phyloP scores from a whole-genome alignment of 768 basidiomycete genomes.

The Lenzites betulinus region DNA sequence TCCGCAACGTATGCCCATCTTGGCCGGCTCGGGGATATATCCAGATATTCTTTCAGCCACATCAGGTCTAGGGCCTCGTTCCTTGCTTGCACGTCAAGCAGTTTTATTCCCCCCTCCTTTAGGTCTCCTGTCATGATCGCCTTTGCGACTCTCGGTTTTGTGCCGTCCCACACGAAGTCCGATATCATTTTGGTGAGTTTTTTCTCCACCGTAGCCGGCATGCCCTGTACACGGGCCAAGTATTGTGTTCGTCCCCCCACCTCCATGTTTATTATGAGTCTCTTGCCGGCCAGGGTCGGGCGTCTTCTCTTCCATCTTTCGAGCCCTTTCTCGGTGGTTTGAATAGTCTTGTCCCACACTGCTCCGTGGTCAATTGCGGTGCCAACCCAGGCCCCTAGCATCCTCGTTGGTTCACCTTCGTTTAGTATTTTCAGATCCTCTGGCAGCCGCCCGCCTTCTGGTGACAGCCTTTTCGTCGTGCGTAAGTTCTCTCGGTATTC shows the following conservation, averaged over 20 bases:
- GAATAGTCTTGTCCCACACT: neutral
- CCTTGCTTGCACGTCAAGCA: neutral
- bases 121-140: neutral
- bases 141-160: neutral
- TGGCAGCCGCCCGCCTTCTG: too few species aligned
- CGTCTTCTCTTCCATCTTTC: slow-evolving; percentile 2
- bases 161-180: neutral
- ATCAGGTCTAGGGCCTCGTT: slow-evolving; percentile 21
- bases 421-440: neutral
- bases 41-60: slow-evolving; percentile 16
- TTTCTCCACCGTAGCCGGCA: slow-evolving; percentile 16
- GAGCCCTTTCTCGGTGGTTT: neutral
- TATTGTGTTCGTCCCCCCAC: too few species aligned
- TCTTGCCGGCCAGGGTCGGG: neutral
- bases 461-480: neutral
- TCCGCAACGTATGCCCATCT: slow-evolving; percentile 19
- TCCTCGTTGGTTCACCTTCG: neutral
- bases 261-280: neutral
- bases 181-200: neutral
- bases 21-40: neutral
- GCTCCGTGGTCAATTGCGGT: neutral
- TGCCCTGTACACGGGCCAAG: slow-evolving; percentile 24
- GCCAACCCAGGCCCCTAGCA: slow-evolving; percentile 23
- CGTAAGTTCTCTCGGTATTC: slow-evolving; percentile 19
- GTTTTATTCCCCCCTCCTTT: neutral